Conservation (phyloP, 1,139 yeast species). For the Citeromyces siamensis region DNA sequence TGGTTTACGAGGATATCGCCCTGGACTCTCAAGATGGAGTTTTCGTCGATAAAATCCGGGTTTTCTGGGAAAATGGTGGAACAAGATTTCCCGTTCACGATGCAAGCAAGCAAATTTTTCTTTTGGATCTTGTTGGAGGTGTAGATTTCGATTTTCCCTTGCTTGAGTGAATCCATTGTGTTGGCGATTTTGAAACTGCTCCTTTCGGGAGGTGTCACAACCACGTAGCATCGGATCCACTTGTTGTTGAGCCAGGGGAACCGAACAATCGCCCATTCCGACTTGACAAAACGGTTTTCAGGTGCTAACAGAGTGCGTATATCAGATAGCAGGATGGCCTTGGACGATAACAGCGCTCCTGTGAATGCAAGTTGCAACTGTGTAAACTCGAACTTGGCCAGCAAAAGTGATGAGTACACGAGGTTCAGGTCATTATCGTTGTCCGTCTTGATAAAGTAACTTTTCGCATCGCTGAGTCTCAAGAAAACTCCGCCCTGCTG, state of each 20-base stretch:
- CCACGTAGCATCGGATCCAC: conserved; percentile 40
- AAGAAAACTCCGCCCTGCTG: conserved; percentile 17
- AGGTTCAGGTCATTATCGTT: conserved; percentile 21
- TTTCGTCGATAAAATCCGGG: conserved; percentile 37
- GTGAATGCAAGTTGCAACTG: conserved; percentile 44
- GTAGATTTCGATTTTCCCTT: conserved; percentile 39
- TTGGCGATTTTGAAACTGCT: conserved; percentile 5
- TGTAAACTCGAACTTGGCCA: conserved; percentile 35
- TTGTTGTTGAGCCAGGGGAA: conserved; percentile 42
- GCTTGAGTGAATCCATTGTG: conserved; percentile 9
- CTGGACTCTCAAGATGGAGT: conserved; percentile 36
- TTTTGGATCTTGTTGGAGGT: conserved; percentile 27
- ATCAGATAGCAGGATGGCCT: conserved; percentile 40
- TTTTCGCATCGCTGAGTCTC: conserved; percentile 24
- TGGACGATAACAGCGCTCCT: conserved; percentile 41
- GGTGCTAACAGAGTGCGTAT: conserved; percentile 36
- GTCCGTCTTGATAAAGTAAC: conserved; percentile 23
- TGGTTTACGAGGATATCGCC: conserved; percentile 38
- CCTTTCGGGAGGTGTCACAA: conserved; percentile 27
- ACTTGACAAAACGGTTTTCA: conserved; percentile 28
- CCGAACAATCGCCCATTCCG: conserved; percentile 45
- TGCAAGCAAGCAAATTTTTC: conserved; percentile 33
- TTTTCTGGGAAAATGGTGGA: conserved; percentile 45
- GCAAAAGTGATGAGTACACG: conserved; percentile 34
- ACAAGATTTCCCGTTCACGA: conserved; percentile 27